These are phyloP conservation scores for Globisporangium barbulae DNA, from an alignment of 352 stramenopile genomes.

Conservation along the genomic window DNA sequence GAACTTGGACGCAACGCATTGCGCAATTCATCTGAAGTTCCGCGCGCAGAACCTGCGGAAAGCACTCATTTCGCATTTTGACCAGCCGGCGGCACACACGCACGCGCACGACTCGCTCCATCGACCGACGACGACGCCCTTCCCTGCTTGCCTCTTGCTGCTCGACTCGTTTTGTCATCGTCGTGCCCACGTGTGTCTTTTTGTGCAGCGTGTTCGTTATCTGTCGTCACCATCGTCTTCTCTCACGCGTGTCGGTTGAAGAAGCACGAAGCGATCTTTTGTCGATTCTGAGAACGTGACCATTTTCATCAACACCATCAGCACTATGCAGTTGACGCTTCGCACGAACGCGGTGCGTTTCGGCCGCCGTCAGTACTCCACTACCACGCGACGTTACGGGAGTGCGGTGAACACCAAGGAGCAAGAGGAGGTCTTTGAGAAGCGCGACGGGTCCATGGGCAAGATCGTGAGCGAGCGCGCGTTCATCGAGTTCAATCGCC, in stretches of 20 bases:
- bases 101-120: no score
- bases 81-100: slow-evolving; percentile 5
- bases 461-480: slow-evolving; percentile 68
- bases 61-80: slow-evolving; percentile 14
- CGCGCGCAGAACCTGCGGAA: slow-evolving; percentile 3
- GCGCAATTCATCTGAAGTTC: no score
- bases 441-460: slow-evolving; percentile 67
- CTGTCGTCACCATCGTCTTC: no score
- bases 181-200: no score
- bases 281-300: background rate
- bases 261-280: background rate
- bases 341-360: slow-evolving; percentile 3
- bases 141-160: background rate
- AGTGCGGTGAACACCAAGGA: slow-evolving; percentile 19
- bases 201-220: no score
- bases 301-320: background rate
- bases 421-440: slow-evolving; percentile 35
- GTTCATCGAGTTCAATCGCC: slow-evolving; percentile 81
- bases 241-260: background rate
- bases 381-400: slow-evolving; percentile 20
- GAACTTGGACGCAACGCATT: no score
- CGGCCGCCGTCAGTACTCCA: slow-evolving; percentile 2
- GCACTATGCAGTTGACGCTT: slow-evolving; percentile 15
- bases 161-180: background rate
- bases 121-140: background rate